Percentiles rank a stretch among this genome's conserved stretches.
Evolutionary conservation across 352 stramenopile species (phyloP).

Genomic region (Pythium apleroticum): DNA sequence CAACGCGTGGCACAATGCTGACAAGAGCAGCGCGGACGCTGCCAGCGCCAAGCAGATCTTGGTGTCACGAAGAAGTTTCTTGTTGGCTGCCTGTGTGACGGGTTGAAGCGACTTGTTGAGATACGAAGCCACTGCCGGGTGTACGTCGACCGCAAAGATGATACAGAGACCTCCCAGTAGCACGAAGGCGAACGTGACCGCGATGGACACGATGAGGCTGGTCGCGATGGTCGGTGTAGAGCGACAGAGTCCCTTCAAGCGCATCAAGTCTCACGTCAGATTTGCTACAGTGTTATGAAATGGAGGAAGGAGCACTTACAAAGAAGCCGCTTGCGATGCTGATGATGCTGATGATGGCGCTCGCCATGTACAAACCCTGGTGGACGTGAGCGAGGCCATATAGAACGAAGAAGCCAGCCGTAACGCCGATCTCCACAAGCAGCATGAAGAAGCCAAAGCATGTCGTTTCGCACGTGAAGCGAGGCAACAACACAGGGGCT

Average conservation of each 20-base stretch:
- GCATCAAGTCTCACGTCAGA: no score
- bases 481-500: conserved; percentile 33
- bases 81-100: conserved; percentile 32
- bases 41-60: conserved; percentile 41
- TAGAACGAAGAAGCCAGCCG: conserved; percentile 40
- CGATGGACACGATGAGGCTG: conserved; percentile 59
- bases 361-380: conserved; percentile 34
- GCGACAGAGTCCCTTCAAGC: conserved; percentile 39
- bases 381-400: conserved; percentile 42
- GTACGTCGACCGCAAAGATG: conserved; percentile 46
- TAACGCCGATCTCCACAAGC: conserved; percentile 41
- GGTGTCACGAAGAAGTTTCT: conserved; percentile 43
- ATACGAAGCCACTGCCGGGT: conserved; percentile 44
- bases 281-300: neutral
- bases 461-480: conserved; percentile 49
- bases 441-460: conserved; percentile 39
- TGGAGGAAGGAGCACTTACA: conserved; percentile 27
- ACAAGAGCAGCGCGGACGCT: conserved; percentile 38
- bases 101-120: conserved; percentile 49
- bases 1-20: conserved; percentile 36
- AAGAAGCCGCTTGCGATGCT: conserved; percentile 48
- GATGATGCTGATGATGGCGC: conserved; percentile 35
- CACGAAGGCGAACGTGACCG: conserved; percentile 44
- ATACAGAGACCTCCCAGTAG: conserved; percentile 60
- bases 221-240: conserved; percentile 49